Evolutionary conservation across 1,284 basidiomycete species (phyloP).

Genomic region (Heterobasidion parviporum): DNA sequence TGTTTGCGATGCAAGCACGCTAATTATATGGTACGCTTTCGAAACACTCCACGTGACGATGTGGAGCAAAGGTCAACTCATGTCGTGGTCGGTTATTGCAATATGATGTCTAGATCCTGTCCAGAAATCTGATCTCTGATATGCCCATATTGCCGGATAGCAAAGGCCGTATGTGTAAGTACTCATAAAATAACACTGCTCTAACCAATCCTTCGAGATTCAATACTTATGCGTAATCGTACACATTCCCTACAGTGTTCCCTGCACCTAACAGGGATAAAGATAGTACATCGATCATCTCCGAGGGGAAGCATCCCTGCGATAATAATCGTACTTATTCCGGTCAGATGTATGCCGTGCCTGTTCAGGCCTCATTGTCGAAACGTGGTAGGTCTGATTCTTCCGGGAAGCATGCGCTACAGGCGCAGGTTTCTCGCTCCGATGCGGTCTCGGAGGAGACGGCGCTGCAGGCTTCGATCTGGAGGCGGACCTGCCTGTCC

Average conservation of each 20-base stretch:
- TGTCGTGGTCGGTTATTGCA: no score
- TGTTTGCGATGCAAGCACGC: no score
- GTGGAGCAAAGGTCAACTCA: background rate
- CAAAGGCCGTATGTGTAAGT: no score
- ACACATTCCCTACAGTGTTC: background rate
- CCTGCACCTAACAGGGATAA: background rate
- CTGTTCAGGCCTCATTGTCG: background rate
- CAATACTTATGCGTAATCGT: background rate
- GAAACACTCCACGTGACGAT: background rate
- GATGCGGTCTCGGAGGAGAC: constrained; percentile 2
- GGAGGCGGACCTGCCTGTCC: constrained; percentile 19
- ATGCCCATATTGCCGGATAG: no score
- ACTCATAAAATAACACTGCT: background rate
- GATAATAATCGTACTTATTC: constrained; percentile 19
- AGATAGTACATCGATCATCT: constrained; percentile 9
- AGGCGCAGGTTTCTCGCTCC: constrained; percentile 9
- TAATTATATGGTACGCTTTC: background rate
- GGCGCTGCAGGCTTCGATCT: background rate
- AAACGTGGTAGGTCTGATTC: constrained; percentile 9
- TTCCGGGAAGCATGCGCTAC: background rate
- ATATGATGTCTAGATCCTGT: no score
- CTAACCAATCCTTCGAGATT: background rate
- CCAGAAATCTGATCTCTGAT: no score
- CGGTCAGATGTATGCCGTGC: constrained; percentile 8
- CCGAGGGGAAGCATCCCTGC: constrained; percentile 36